A percentile compares a stretch with the other conserved stretches of the same genome.
Conservation (phyloP, 441 rosid genomes). For the Syzygium syzygioides region DNA sequence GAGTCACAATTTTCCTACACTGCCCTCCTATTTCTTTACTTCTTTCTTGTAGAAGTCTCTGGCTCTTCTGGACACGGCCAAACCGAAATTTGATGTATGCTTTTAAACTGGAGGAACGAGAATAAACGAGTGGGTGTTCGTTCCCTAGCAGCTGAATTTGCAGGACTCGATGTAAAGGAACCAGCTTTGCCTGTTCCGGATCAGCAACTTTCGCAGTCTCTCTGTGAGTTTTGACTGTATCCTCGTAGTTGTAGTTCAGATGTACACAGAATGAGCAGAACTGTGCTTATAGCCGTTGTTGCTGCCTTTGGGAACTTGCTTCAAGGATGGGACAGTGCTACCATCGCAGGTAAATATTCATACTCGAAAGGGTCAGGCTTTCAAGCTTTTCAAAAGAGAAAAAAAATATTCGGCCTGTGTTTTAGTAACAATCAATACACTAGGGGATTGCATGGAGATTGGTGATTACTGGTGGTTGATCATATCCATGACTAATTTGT, state of each 20-base stretch:
- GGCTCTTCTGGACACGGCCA: background rate
- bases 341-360: background rate
- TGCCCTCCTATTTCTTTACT: background rate
- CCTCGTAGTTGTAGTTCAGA: background rate
- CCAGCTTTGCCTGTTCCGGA: background rate
- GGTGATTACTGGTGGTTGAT: background rate
- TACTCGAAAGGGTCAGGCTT: background rate
- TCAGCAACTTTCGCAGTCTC: background rate
- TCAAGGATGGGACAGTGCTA: slow-evolving; percentile 1
- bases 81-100: background rate
- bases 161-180: background rate
- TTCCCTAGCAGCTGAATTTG: background rate
- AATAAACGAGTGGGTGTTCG: background rate
- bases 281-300: background rate
- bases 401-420: background rate
- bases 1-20: background rate
- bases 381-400: background rate
- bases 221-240: background rate
- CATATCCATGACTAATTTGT: background rate
- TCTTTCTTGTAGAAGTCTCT: background rate
- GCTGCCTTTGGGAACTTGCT: slow-evolving; percentile 5
- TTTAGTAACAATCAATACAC: background rate
- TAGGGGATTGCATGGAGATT: background rate
- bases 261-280: background rate
- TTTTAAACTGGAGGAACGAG: background rate